A percentile compares a stretch with the other conserved stretches of the same genome.
Conservation (phyloP, 176 grass and related monocot genomes). For the Alloteropsis semialata region DNA sequence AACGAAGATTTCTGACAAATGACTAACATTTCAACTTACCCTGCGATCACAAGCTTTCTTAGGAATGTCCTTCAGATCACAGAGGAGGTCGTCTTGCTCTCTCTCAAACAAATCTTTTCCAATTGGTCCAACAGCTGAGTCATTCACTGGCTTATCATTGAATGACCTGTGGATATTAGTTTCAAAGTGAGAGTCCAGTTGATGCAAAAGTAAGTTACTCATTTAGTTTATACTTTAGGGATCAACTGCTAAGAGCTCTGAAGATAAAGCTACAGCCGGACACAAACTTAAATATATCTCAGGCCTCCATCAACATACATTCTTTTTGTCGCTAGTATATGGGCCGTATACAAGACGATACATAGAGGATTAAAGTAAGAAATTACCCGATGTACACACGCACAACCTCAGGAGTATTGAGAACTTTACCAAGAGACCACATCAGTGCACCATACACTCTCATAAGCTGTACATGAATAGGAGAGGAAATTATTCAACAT, state of each 20-base stretch:
- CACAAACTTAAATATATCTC: not conserved
- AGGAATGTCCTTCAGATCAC: slow-evolving; percentile 86
- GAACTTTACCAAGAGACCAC: slow-evolving; percentile 96
- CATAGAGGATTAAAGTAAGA: not conserved
- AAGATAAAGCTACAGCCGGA: not conserved
- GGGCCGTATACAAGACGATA: too few relatives aligned
- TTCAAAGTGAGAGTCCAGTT: not conserved
- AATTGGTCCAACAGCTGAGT: slow-evolving; percentile 64
- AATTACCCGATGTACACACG: slow-evolving; percentile 94
- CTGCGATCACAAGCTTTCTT: slow-evolving; percentile 89
- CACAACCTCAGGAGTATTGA: slow-evolving; percentile 90
- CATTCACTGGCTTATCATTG: slow-evolving; percentile 87
- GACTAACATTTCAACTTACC: slow-evolving; percentile 42
- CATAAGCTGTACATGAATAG: slow-evolving; percentile 68
- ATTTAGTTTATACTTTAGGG: not conserved
- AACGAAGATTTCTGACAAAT: not conserved
- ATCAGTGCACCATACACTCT: slow-evolving; percentile 96
- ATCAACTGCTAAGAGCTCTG: not conserved
- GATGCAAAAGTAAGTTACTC: not conserved
- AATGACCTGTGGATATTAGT: slow-evolving; percentile 62
- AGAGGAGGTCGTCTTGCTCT: slow-evolving; percentile 86
- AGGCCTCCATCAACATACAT: not conserved
- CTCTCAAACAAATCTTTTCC: slow-evolving; percentile 93
- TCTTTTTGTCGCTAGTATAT: not conserved
- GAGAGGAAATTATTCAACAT: not conserved